phyloP scores from a whole-genome alignment of 306 rosid species.

The Neltuma alba region DNA sequence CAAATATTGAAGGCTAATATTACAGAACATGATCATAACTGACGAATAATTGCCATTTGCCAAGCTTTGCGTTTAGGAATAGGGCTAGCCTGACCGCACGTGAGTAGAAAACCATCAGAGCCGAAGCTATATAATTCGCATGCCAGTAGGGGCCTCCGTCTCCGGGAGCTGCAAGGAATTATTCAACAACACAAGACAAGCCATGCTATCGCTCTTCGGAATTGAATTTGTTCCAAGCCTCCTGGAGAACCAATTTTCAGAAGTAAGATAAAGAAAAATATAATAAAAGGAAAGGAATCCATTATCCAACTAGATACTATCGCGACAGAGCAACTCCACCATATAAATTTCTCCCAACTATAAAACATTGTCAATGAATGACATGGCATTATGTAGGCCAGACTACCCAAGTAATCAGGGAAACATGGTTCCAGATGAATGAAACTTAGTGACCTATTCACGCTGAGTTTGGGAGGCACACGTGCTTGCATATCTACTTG shows the following conservation, averaged over 20 bases:
- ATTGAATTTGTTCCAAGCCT: constrained; percentile 97
- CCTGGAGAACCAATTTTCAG: constrained; percentile 49
- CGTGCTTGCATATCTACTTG: not conserved
- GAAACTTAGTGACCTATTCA: constrained; percentile 3
- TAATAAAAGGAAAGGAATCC: constrained; percentile 1
- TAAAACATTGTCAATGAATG: constrained; percentile 2
- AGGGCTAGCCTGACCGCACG: not conserved
- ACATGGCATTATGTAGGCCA: constrained; percentile 8
- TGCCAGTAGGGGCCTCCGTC: not conserved
- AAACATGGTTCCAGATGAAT: constrained; percentile 19
- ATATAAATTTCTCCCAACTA: not conserved
- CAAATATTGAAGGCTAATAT: constrained; percentile 26
- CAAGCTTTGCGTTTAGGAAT: constrained; percentile 15
- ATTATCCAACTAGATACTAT: constrained; percentile 1
- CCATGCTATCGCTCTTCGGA: constrained; percentile 80
- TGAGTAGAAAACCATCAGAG: constrained; percentile 23
- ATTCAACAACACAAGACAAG: not conserved
- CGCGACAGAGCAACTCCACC: not conserved
- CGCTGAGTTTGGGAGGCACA: not conserved
- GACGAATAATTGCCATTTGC: constrained; percentile 36
- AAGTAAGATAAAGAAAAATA: not conserved
- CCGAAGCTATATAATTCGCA: constrained; percentile 7
- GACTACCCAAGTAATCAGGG: constrained; percentile 8
- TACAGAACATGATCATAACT: constrained; percentile 28
- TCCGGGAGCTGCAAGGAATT: not conserved